Conservation (phyloP, 768 basidiomycete genomes). For the Fomitopsis serialis region DNA sequence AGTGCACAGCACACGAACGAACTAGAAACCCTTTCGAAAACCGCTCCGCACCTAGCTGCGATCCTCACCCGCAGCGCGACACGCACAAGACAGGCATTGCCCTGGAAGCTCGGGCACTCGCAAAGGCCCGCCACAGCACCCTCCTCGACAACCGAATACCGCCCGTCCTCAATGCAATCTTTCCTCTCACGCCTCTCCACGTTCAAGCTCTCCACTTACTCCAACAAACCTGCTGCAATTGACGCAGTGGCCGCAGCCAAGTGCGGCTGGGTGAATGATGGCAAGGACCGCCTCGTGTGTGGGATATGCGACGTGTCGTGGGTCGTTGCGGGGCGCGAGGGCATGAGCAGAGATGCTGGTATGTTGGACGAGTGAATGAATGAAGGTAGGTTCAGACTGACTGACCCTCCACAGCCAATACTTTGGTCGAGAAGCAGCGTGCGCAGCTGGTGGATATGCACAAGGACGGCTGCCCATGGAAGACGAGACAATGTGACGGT, state of each 20-base stretch:
- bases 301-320: conserved; percentile 68
- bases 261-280: conserved; percentile 82
- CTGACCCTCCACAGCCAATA: conserved; percentile 41
- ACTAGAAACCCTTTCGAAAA: conserved; percentile 40
- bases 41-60: conserved; percentile 64
- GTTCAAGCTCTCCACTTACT: conserved; percentile 75
- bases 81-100: conserved; percentile 45
- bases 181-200: conserved; percentile 72
- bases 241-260: conserved; percentile 78
- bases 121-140: conserved; percentile 23
- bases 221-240: conserved; percentile 68
- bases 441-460: conserved; percentile 61
- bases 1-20: conserved; percentile 16
- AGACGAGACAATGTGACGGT: conserved; percentile 76
- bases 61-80: conserved; percentile 64
- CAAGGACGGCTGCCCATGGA: conserved; percentile 85
- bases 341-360: conserved; percentile 77
- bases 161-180: conserved; percentile 71
- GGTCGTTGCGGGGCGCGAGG: conserved; percentile 64
- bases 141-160: conserved; percentile 52
- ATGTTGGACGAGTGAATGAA: conserved; percentile 29
- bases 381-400: conserved; percentile 27
- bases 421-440: conserved; percentile 71
- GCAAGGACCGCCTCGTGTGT: conserved; percentile 74
- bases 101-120: conserved; percentile 35